Conservation (phyloP, 345 rosid genomes). For the Syzygium aqueum region DNA sequence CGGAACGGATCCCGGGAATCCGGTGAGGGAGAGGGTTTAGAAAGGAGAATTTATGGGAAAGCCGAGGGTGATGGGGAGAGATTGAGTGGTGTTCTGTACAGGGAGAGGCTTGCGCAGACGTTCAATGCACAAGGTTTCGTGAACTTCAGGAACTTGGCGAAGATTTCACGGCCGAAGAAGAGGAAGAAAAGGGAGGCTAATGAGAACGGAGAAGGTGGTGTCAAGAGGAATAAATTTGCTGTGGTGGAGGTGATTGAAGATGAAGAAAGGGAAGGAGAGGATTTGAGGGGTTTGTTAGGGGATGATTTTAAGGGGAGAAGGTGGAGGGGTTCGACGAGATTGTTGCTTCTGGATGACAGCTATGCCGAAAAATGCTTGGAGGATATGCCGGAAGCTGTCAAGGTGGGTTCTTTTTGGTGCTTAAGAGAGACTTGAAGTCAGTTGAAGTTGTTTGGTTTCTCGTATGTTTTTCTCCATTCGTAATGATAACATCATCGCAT, state of each 20-base stretch:
- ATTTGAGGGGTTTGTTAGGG: slow-evolving; percentile 63
- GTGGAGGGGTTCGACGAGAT: slow-evolving; percentile 83
- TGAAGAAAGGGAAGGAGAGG: slow-evolving; percentile 23
- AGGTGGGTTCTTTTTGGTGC: slow-evolving; percentile 36
- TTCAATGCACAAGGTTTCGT: slow-evolving; percentile 60
- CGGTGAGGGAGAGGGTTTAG: slow-evolving; percentile 10
- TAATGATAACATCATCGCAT: background rate
- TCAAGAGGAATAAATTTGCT: slow-evolving; percentile 31
- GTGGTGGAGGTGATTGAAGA: slow-evolving; percentile 57
- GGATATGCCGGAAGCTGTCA: slow-evolving; percentile 76
- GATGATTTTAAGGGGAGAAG: slow-evolving; percentile 47
- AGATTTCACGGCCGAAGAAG: slow-evolving; percentile 59
- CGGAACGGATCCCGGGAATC: background rate
- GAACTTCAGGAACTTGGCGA: slow-evolving; percentile 73
- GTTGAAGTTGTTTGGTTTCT: background rate
- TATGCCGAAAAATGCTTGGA: slow-evolving; percentile 36
- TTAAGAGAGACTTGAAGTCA: background rate
- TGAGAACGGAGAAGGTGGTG: slow-evolving; percentile 7
- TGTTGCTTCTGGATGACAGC: slow-evolving; percentile 82
- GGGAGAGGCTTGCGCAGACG: slow-evolving; percentile 53
- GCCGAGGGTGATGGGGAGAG: slow-evolving; percentile 43
- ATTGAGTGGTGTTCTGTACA: slow-evolving; percentile 44
- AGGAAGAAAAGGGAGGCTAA: slow-evolving; percentile 33
- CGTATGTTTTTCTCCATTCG: background rate
- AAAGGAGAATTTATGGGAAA: slow-evolving; percentile 33